Conservation (phyloP, 805 yeast species). For the Naumovozyma baii region DNA sequence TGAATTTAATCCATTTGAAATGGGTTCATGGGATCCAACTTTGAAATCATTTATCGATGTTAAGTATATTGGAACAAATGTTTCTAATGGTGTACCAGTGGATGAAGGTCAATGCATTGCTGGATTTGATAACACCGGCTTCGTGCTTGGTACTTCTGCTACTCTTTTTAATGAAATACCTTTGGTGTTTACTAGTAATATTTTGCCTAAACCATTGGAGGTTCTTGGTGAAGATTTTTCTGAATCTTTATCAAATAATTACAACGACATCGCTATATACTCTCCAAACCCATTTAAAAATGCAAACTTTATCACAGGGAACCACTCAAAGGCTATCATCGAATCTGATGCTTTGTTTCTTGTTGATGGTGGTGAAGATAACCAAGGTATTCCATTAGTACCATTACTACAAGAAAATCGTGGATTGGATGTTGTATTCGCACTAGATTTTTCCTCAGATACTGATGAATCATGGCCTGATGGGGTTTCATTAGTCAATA, state of each 20-base stretch:
- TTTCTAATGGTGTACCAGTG: constrained; percentile 45
- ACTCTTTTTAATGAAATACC: constrained; percentile 55
- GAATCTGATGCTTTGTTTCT: constrained; percentile 39
- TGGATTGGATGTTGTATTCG: constrained; percentile 52
- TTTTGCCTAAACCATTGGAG: background rate
- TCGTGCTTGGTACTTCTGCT: constrained; percentile 74
- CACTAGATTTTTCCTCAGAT: constrained; percentile 62
- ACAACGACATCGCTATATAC: constrained; percentile 60
- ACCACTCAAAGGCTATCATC: constrained; percentile 32
- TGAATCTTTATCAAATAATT: background rate
- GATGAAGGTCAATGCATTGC: constrained; percentile 44
- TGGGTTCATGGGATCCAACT: constrained; percentile 86
- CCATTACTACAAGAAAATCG: constrained; percentile 55
- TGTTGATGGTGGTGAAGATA: constrained; percentile 69
- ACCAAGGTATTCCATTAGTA: constrained; percentile 50
- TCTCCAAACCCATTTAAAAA: constrained; percentile 63
- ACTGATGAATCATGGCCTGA: constrained; percentile 54
- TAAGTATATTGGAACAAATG: constrained; percentile 62
- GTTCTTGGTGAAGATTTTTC: background rate
- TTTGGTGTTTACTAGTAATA: background rate
- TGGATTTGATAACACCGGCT: constrained; percentile 79
- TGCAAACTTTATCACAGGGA: constrained; percentile 30
- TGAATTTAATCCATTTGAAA: constrained; percentile 55
- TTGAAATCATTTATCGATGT: constrained; percentile 55
- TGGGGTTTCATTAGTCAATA: constrained; percentile 48